A percentile compares a stretch with the other conserved stretches of the same genome.
phyloP scores from a whole-genome alignment of 768 basidiomycete species.

The Lyophyllum semitale region DNA sequence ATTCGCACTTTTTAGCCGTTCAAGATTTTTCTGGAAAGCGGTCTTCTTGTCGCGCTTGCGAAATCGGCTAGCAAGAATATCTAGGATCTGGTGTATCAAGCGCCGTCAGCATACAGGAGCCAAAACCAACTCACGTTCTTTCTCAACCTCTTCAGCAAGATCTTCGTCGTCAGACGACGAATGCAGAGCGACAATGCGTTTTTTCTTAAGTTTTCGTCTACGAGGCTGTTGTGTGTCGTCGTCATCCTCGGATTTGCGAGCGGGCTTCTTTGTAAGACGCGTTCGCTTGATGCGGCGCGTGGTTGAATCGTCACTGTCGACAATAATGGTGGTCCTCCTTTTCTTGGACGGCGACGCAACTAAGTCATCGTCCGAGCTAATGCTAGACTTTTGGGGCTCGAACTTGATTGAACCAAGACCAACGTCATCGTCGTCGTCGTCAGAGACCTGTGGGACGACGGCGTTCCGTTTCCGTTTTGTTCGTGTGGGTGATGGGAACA shows the following conservation, averaged over 20 bases:
- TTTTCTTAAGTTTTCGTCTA: conserved; percentile 39
- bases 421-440: conserved; percentile 22
- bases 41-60: conserved; percentile 62
- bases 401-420: conserved; percentile 54
- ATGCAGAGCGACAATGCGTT: conserved; percentile 35
- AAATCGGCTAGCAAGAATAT: conserved; percentile 64
- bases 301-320: conserved; percentile 15
- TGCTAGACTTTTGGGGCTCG: conserved; percentile 30
- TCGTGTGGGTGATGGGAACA: conserved; percentile 2
- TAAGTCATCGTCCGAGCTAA: background rate
- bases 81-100: conserved; percentile 32
- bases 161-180: conserved; percentile 41
- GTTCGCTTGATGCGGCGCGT: background rate
- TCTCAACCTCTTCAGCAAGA: conserved; percentile 50
- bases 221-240: conserved; percentile 35
- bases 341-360: conserved; percentile 5
- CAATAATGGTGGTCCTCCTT: conserved; percentile 11
- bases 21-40: conserved; percentile 62
- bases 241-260: conserved; percentile 21
- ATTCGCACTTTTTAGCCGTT: conserved; percentile 62
- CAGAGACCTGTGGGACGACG: conserved; percentile 10
- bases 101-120: background rate
- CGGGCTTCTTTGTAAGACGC: conserved; percentile 12
- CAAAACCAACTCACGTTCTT: conserved; percentile 43
- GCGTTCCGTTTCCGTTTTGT: conserved; percentile 13